phyloP scores from a whole-genome alignment of 768 basidiomycete species.

The Exidia glandulosa region DNA sequence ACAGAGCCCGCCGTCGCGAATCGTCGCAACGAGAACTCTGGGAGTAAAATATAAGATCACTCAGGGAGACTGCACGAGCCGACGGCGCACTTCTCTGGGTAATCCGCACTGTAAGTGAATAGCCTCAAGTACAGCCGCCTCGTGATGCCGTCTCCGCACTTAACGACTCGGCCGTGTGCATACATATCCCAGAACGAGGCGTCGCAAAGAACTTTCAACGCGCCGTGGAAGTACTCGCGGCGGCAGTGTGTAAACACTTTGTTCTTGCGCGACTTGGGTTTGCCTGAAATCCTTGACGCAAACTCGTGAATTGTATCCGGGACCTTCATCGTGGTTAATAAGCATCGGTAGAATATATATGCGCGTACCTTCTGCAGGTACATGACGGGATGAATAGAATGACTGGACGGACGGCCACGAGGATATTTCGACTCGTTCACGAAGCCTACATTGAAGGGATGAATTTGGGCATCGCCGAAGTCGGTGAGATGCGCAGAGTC shows the following conservation, averaged over 20 bases:
- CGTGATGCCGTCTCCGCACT: slow-evolving; percentile 12
- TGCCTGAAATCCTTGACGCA: neutral
- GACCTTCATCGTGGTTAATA: slow-evolving; percentile 4
- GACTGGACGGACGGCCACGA: neutral
- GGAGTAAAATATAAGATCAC: neutral
- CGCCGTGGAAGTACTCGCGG: slow-evolving; percentile 14
- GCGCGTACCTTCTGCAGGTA: slow-evolving; percentile 6
- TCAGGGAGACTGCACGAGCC: too few relatives aligned
- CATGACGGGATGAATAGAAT: slow-evolving; percentile 13
- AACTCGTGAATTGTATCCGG: slow-evolving; percentile 9
- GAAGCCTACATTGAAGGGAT: slow-evolving; percentile 6
- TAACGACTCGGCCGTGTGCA: slow-evolving; percentile 11
- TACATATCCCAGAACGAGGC: slow-evolving; percentile 13
- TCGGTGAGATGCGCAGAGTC: neutral
- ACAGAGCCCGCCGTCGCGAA: slow-evolving; percentile 27
- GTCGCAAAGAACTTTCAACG: slow-evolving; percentile 10
- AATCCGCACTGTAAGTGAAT: slow-evolving; percentile 19
- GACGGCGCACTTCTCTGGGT: slow-evolving; percentile 17
- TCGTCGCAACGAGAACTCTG: slow-evolving; percentile 26
- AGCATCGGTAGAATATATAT: neutral
- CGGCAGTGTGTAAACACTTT: slow-evolving; percentile 9
- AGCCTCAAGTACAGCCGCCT: slow-evolving; percentile 13
- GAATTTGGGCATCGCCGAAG: neutral
- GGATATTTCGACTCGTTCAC: slow-evolving; percentile 7
- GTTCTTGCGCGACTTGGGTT: neutral